These are phyloP conservation scores for Crithidia bombi DNA, from an alignment of 208 protist species.

Conservation along the genomic window DNA sequence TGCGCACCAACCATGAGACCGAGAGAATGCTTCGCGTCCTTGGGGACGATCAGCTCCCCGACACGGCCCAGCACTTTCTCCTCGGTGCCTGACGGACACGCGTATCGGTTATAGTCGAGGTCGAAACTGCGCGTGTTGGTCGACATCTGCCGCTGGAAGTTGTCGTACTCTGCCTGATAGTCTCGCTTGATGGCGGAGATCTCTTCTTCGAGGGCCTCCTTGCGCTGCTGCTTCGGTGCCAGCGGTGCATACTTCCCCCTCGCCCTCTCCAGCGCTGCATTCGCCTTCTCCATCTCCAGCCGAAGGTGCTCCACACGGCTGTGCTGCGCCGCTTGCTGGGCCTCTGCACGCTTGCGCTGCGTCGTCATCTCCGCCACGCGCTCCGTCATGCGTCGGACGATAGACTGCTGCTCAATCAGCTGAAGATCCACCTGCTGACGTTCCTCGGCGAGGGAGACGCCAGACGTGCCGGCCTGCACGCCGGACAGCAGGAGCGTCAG, in stretches of 20 bases:
- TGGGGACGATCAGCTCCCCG: slow-evolving; percentile 92
- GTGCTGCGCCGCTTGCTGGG: slow-evolving; percentile 47
- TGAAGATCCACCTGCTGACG: slow-evolving; percentile 64
- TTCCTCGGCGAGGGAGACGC: slow-evolving; percentile 84
- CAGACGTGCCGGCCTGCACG: slow-evolving; percentile 76
- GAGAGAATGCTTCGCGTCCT: slow-evolving; percentile 63
- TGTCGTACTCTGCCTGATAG: slow-evolving; percentile 66
- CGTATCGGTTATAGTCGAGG: slow-evolving; percentile 68
- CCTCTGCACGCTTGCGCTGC: slow-evolving; percentile 51
- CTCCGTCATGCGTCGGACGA: slow-evolving; percentile 52
- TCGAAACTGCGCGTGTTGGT: slow-evolving; percentile 56
- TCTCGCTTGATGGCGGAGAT: slow-evolving; percentile 52
- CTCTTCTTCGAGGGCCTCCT: slow-evolving; percentile 43
- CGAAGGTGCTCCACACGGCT: slow-evolving; percentile 40
- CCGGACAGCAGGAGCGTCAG: slow-evolving; percentile 80
- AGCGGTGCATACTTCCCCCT: slow-evolving; percentile 36
- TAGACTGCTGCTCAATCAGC: slow-evolving; percentile 56
- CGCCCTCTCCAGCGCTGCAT: slow-evolving; percentile 40
- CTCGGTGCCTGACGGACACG: slow-evolving; percentile 40
- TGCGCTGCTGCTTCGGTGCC: slow-evolving; percentile 47
- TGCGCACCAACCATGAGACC: slow-evolving; percentile 96
- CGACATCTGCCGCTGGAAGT: slow-evolving; percentile 62
- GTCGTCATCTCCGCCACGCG: slow-evolving; percentile 43
- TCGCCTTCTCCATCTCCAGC: slow-evolving; percentile 36
- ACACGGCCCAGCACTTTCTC: slow-evolving; percentile 91